Base-by-base conservation (phyloP, 768 basidiomycete species). In the Tylopilus intermedius region DNA sequence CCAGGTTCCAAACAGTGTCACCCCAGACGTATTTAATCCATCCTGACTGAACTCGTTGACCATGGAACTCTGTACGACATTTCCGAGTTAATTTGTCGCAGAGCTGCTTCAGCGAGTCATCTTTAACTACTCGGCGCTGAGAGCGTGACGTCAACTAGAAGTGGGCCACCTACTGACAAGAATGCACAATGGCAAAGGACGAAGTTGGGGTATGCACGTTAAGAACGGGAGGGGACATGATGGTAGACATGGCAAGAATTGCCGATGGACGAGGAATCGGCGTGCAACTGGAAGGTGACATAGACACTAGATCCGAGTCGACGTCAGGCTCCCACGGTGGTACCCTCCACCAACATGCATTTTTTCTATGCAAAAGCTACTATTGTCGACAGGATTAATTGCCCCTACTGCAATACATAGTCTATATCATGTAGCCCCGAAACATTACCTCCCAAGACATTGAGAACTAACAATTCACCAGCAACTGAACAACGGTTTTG, bases 1-100 rank as follows among this genome's bases (percentile, higher is more conserved):
- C 91, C 10, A 97, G 71, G 62, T 88, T 87, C 90, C 90, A 96
- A 45, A 90, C 67, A 0, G 81, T 74, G 13, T 83, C 80, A 58
- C 83, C 82, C 74, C 82, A 94, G 56, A 88, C 81, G 65, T 97
- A 97, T 62, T 93, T 91, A 45, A 95, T 72, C 82, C 90, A 92
- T 33, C 88, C 87, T 14, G 86, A 75, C 29, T 81, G 83, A 18
- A 93, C 80, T 18, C 80, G 79, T 54, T 79, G 72, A 15, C 80
- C 80, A 49, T 75, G 71, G 62, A 83, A 84, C 21, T 81, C 80
- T 0, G 75, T 74, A 40, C 77, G 74, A 0, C 74, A 62, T 68
- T 91, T 93, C 55, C 81, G 74, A 60, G 77, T 88, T 48, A 93
- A 76, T 56, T 85, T 88, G 64, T 87, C 81, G 62, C 75, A 86